These are phyloP conservation scores for Bipolaris victoriae DNA, from an alignment of 2,329 filamentous ascomycete species.

Conservation along the genomic window DNA sequence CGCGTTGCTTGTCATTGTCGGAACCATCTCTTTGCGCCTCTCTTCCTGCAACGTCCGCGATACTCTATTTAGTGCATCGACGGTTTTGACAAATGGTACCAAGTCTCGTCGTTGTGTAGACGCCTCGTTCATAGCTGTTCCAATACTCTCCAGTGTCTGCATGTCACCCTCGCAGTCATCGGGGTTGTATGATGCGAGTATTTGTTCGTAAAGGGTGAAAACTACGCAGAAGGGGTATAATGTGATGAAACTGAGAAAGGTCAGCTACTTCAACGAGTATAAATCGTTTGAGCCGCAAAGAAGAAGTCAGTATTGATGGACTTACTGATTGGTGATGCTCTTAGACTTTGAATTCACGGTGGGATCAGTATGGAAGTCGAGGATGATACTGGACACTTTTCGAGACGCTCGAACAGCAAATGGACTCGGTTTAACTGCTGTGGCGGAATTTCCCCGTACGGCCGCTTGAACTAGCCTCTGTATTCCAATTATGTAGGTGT, in stretches of 20 bases:
- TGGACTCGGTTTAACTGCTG: conserved; percentile 14
- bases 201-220: conserved; percentile 40
- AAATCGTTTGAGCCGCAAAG: not conserved
- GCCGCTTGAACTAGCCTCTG: conserved; percentile 22
- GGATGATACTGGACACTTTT: conserved; percentile 29
- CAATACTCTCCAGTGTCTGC: conserved; percentile 30
- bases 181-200: conserved; percentile 30
- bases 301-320: not conserved
- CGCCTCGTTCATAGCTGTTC: conserved; percentile 27
- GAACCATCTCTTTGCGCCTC: conserved; percentile 9
- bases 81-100: conserved; percentile 32
- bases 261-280: not conserved
- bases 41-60: conserved; percentile 35
- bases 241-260: conserved; percentile 31
- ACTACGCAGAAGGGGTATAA: conserved; percentile 42
- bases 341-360: conserved; percentile 5
- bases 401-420: conserved; percentile 31
- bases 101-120: conserved; percentile 23
- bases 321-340: conserved; percentile 32
- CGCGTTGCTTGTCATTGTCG: not conserved
- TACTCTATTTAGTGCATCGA: conserved; percentile 39
- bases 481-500: conserved; percentile 35
- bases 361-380: conserved; percentile 24
- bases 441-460: not conserved
- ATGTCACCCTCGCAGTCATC: conserved; percentile 36